A percentile compares a stretch with the other conserved stretches of the same genome.
Evolutionary conservation across 1,139 yeast genomes (phyloP).

Genomic region (Geotrichum bryndzae): DNA sequence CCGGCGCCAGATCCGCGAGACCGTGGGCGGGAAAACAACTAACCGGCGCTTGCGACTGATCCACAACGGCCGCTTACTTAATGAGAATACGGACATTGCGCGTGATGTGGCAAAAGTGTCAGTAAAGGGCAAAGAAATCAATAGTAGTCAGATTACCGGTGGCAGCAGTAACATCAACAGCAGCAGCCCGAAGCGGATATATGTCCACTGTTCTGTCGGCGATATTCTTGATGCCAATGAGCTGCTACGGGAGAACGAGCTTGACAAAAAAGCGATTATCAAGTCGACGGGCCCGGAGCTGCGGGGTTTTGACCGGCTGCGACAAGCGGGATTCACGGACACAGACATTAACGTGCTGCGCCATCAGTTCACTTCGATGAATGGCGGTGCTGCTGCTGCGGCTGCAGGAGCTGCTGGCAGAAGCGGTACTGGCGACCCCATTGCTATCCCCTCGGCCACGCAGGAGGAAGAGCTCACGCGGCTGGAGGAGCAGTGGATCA

Average conservation of each 20-base stretch:
- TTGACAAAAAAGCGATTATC: constrained; percentile 37
- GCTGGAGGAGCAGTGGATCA: constrained; percentile 87
- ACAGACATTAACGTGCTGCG: constrained; percentile 70
- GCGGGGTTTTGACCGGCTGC: constrained; percentile 76
- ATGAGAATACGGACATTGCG: constrained; percentile 52
- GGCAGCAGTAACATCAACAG: neutral
- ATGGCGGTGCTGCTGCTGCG: constrained; percentile 42
- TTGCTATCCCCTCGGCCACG: constrained; percentile 32
- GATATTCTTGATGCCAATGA: constrained; percentile 57
- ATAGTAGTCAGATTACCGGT: constrained; percentile 15
- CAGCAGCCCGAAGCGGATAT: constrained; percentile 34
- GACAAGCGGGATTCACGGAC: constrained; percentile 75
- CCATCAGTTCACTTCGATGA: constrained; percentile 63
- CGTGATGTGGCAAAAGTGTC: constrained; percentile 42
- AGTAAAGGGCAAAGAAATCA: constrained; percentile 19
- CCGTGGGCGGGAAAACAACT: constrained; percentile 32
- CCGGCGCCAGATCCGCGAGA: constrained; percentile 39
- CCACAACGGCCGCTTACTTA: constrained; percentile 65
- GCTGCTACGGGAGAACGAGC: constrained; percentile 53
- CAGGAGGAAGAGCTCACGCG: constrained; percentile 36
- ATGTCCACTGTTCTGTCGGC: constrained; percentile 78
- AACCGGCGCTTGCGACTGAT: constrained; percentile 62
- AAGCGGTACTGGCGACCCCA: neutral
- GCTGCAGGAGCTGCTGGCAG: constrained; percentile 17
- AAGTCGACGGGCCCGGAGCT: constrained; percentile 54